Evolutionary conservation across 306 rosid genomes (phyloP).

Genomic region (Biancaea sappan): DNA sequence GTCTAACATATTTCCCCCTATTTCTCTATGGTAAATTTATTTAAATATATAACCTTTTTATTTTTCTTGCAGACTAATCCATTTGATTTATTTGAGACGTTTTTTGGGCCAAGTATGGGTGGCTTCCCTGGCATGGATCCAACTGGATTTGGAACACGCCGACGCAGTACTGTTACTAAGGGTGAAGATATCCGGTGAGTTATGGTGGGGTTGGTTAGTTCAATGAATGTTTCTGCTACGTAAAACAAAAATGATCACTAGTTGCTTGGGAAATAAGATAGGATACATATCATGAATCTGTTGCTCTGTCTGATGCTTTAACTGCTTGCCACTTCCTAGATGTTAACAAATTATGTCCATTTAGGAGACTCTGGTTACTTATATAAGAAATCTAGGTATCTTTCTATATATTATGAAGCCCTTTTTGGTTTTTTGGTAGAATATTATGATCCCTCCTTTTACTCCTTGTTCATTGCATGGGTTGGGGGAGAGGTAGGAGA

Average conservation of each 20-base stretch:
- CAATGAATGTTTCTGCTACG: constrained; percentile 21
- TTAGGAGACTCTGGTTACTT: background rate
- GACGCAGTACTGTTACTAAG: constrained; percentile 86
- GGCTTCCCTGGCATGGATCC: constrained; percentile 85
- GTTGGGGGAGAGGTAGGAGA: background rate
- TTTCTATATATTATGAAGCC: background rate
- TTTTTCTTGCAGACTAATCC: constrained; percentile 82
- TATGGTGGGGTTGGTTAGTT: constrained; percentile 18
- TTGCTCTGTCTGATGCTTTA: constrained; percentile 8
- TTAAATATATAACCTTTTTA: constrained; percentile 16
- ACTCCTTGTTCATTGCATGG: constrained; percentile 1
- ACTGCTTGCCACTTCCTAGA: background rate
- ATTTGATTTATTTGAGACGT: constrained; percentile 95
- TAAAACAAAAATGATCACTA: constrained; percentile 5
- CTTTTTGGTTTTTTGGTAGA: no score
- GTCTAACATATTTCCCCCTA: constrained; percentile 6
- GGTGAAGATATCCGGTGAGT: constrained; percentile 97
- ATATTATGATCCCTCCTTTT: constrained; percentile 1
- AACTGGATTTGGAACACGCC: constrained; percentile 78
- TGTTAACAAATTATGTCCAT: background rate
- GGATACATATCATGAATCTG: background rate
- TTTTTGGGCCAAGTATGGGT: constrained; percentile 87
- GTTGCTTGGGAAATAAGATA: background rate
- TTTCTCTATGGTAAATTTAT: constrained; percentile 22
- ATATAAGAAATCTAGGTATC: background rate